Base-by-base conservation (phyloP, 2,329 filamentous ascomycete species). In the Penicillium carneum region DNA sequence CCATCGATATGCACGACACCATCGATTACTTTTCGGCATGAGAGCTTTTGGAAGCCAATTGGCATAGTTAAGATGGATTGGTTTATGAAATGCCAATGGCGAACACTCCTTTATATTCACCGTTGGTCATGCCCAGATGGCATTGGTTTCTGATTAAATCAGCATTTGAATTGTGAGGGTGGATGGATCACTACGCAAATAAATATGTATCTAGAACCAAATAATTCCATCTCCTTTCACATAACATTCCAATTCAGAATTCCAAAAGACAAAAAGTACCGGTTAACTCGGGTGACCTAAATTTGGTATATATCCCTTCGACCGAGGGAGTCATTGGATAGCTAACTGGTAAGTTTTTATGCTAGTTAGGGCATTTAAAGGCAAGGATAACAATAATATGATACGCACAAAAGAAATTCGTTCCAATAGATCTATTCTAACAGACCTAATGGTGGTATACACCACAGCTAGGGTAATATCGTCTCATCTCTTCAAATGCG, bases 401-500 rank as follows among this genome's bases (percentile, higher is more conserved):
- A 31, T 46, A 36, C 26, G 4, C n/a, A 23, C 36, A 31, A 8
- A 48, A 20, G 26, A 9, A 7, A 56, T 18, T 11, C 33, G 26
- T 20, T 23, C 26, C 43, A 31, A 14, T 33, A 16, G 6, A 39
- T 9, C 23, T 39, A 46, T 31, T 8, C 1, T 14, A 4, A 48
- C 12, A 36, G 11, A 16, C 26, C 33, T 53, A 59, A 41, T 51
- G 29, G n/a, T 34, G 56, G 20, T 59, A 59, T 16, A 70, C 49
- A 14, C 65, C 70, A 46, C 64, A 69, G 8, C 63, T 64, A 23
- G 67, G 60, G 18, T 59, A 45, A 58, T 68, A 69, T 38, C 69
- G 66, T 36, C 65, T 71, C 68, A 72, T 74, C 57, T 75, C 70
- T 59, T 80, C 71, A 46, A 76, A 74, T 42, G 69, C 67, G 9